These are phyloP conservation scores for Xylaria palmicola DNA, from an alignment of 495 filamentous ascomycete genomes.

Conservation along the genomic window DNA sequence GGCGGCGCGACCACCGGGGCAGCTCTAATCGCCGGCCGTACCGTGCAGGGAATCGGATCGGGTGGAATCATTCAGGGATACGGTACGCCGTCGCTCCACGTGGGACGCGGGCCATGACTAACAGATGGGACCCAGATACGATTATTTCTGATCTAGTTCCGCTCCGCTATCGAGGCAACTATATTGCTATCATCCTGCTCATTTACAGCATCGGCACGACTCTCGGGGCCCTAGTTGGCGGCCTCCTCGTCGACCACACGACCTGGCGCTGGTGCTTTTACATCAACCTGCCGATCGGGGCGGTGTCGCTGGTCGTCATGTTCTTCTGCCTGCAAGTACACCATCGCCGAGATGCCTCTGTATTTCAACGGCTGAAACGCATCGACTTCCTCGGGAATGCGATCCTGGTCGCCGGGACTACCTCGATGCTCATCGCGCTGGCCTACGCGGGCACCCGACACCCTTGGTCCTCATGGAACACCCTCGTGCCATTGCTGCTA, in stretches of 20 bases:
- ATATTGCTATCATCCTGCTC: not conserved
- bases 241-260: conserved; percentile 46
- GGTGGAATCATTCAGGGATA: conserved; percentile 77
- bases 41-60: conserved; percentile 75
- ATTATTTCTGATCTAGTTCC: not conserved
- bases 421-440: not conserved
- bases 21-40: conserved; percentile 71
- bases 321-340: not conserved
- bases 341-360: not conserved
- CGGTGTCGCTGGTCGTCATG: conserved; percentile 7
- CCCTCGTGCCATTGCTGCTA: not conserved
- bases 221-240: conserved; percentile 61
- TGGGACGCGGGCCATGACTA: too few relatives aligned
- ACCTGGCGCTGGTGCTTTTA: conserved; percentile 67
- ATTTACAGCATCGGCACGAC: conserved; percentile 20
- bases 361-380: not conserved
- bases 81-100: too few relatives aligned
- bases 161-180: not conserved
- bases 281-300: conserved; percentile 62
- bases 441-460: not conserved
- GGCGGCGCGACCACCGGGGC: conserved; percentile 30
- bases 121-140: too few relatives aligned
- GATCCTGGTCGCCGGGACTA: not conserved
- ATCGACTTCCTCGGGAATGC: not conserved
- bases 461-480: not conserved